These are phyloP conservation scores for Chamaenerion angustifolium DNA, from an alignment of 345 rosid species.

Conservation along the genomic window DNA sequence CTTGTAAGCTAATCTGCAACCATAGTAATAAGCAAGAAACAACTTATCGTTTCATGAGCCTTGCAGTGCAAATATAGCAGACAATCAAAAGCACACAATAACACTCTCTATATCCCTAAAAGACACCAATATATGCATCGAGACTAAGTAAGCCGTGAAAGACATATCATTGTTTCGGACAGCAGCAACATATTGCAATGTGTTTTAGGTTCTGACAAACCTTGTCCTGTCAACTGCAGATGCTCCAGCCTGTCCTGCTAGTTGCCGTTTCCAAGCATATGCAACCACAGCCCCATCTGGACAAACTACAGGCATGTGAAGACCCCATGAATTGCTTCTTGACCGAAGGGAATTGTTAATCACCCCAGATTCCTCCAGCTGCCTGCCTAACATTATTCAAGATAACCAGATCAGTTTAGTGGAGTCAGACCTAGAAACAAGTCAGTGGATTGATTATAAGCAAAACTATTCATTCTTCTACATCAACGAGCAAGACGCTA, in stretches of 20 bases:
- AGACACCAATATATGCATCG: too few species aligned
- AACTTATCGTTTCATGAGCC: not conserved
- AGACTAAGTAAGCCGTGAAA: too few species aligned
- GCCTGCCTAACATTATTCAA: conserved; percentile 43
- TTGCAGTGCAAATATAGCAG: not conserved
- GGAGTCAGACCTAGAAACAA: not conserved
- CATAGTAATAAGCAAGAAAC: conserved; percentile 1
- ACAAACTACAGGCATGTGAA: conserved; percentile 91
- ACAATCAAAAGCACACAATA: too few species aligned
- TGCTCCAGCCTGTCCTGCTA: conserved; percentile 99
- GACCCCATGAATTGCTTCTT: conserved; percentile 81
- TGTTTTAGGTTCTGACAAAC: conserved; percentile 11
- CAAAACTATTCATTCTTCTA: not conserved
- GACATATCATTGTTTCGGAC: too few species aligned
- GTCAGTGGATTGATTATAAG: not conserved
- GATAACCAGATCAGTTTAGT: not conserved
- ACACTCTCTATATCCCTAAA: too few species aligned
- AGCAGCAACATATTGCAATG: not conserved
- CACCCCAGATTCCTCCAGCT: conserved; percentile 80
- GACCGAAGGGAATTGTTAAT: conserved; percentile 59
- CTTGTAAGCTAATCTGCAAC: conserved; percentile 75
- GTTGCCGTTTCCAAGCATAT: conserved; percentile 95
- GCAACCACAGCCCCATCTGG: conserved; percentile 98
- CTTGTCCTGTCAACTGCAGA: conserved; percentile 96
- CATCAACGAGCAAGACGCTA: too few species aligned